Conservation (phyloP, 164 flowering plant species). For the Stephania yunnanensis region DNA sequence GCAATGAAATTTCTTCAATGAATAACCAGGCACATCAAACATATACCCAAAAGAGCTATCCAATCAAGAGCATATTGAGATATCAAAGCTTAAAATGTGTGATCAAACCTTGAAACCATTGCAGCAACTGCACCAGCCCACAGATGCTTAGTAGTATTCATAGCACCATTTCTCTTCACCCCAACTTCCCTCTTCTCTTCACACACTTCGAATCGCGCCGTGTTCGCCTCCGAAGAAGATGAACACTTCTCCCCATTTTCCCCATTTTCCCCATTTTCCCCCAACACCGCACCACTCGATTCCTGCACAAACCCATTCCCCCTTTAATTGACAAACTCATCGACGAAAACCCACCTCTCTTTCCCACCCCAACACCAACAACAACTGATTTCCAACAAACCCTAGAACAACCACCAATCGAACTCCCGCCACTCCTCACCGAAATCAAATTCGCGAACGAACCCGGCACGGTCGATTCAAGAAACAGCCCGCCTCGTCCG, state of each 20-base stretch:
- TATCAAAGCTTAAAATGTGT: not conserved
- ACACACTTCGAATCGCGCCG: constrained; percentile 6
- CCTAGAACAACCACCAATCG: constrained; percentile 3
- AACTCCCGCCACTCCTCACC: constrained; percentile 1
- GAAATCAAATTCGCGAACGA: constrained; percentile 38
- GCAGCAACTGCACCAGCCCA: constrained; percentile 97
- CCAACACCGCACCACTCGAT: constrained; percentile 22
- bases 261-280: constrained; percentile 26
- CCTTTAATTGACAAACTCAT: constrained; percentile 48
- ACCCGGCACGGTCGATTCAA: constrained; percentile 39
- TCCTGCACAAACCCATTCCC: constrained; percentile 29
- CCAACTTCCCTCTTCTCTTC: constrained; percentile 6
- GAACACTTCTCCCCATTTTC: constrained; percentile 20
- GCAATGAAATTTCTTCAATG: too few species aligned
- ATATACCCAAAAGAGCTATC: too few species aligned
- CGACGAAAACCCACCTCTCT: constrained; percentile 33
- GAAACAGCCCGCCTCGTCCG: constrained; percentile 47
- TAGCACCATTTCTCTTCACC: constrained; percentile 30
- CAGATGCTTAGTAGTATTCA: constrained; percentile 77
- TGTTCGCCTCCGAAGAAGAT: constrained; percentile 13
- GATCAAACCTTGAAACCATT: constrained; percentile 79
- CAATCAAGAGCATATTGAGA: not conserved
- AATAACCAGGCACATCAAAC: too few species aligned
- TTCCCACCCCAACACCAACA: constrained; percentile 10
- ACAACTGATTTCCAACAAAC: constrained; percentile 11